Percentiles rank a stretch among this genome's conserved stretches.
These are phyloP conservation scores for Cyclotella sp. DNA, from an alignment of 108 stramenopile species.

Conservation along the genomic window DNA sequence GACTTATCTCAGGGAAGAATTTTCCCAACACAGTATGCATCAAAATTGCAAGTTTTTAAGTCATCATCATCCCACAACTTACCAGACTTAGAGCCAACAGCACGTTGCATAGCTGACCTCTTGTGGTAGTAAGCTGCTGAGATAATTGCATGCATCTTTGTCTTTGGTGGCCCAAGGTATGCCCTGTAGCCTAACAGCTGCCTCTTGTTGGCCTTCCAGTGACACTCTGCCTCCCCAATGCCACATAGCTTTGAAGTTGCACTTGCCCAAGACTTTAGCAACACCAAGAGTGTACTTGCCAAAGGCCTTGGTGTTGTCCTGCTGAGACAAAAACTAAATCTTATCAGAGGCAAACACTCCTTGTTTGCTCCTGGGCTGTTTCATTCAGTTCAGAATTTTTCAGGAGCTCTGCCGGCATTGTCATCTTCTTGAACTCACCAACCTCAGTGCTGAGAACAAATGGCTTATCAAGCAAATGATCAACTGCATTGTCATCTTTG, in stretches of 20 bases:
- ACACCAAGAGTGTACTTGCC: neutral
- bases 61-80: no score
- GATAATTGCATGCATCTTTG: no score
- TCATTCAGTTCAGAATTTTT: neutral
- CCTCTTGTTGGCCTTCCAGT: no score
- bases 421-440: neutral
- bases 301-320: neutral
- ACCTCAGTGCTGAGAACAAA: no score
- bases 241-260: slow-evolving; percentile 9
- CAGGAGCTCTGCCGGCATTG: neutral
- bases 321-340: slow-evolving; percentile 10
- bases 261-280: slow-evolving; percentile 13
- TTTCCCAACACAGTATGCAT: slow-evolving; percentile 5
- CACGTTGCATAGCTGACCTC: neutral
- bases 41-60: slow-evolving; percentile 13
- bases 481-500: slow-evolving; percentile 4
- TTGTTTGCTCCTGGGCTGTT: no score
- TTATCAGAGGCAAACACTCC: slow-evolving; percentile 1
- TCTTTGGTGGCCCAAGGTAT: neutral
- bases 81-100: neutral
- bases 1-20: neutral
- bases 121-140: neutral
- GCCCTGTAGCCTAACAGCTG: neutral
- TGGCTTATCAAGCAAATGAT: slow-evolving; percentile 5
- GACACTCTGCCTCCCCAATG: no score